Percentiles rank a stretch among this genome's conserved stretches.
Conservation (phyloP, 2,329 filamentous ascomycete species). For the Pseudocercospora musae region DNA sequence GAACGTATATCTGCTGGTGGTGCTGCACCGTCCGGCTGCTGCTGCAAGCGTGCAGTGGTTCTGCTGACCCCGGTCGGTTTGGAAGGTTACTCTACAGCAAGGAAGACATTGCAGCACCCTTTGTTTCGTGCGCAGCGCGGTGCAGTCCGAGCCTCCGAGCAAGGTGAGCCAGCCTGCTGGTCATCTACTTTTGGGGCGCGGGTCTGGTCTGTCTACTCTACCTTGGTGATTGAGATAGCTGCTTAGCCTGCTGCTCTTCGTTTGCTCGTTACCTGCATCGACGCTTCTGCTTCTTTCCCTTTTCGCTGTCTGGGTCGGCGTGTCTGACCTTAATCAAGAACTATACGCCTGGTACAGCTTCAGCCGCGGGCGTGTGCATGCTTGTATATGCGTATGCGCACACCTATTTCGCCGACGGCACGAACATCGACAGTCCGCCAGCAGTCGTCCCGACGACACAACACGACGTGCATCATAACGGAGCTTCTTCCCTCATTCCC, state of each 20-base stretch:
- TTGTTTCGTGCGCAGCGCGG: conserved; percentile 28
- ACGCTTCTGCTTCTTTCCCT: conserved; percentile 5
- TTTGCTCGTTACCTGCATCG: conserved; percentile 8
- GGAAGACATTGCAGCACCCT: conserved; percentile 12
- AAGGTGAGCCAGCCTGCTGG: conserved; percentile 22
- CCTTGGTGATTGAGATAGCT: conserved; percentile 11
- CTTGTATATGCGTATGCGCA: conserved; percentile 19
- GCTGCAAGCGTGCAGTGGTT: conserved; percentile 18
- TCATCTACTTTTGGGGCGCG: conserved; percentile 12
- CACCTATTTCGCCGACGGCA: conserved; percentile 8
- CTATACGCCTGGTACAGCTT: background rate
- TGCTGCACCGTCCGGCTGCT: conserved; percentile 14
- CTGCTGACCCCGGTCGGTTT: conserved; percentile 19
- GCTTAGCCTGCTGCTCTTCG: background rate
- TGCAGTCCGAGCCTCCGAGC: conserved; percentile 32
- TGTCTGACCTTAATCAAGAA: conserved; percentile 14
- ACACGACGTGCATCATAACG: conserved; percentile 1
- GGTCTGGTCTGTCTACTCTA: conserved; percentile 7
- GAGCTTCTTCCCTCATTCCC: conserved; percentile 1
- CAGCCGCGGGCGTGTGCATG: conserved; percentile 22
- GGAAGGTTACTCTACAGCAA: conserved; percentile 30
- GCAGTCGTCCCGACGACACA: conserved; percentile 5
- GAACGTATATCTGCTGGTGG: conserved; percentile 20
- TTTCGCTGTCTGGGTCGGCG: conserved; percentile 7
- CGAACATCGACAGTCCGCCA: conserved; percentile 1